These are phyloP conservation scores for Serpula lacrymans DNA, from an alignment of 768 basidiomycete genomes.

Conservation along the genomic window DNA sequence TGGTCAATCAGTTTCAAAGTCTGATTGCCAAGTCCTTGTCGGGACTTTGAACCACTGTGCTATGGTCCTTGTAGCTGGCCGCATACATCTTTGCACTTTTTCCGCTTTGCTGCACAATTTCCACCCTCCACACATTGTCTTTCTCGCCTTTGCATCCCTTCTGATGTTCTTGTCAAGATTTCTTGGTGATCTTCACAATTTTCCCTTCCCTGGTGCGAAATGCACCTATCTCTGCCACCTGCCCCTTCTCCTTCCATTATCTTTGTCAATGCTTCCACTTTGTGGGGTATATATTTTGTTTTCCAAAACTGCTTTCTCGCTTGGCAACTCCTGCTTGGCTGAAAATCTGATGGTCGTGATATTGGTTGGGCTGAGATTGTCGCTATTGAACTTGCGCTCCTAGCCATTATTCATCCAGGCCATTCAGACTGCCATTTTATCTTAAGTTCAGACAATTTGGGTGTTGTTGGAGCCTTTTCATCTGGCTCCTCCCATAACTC, in stretches of 20 bases:
- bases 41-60: constrained; percentile 36
- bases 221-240: background rate
- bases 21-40: constrained; percentile 23
- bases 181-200: constrained; percentile 24
- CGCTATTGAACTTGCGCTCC: constrained; percentile 39
- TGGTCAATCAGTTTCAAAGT: constrained; percentile 6
- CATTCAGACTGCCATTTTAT: constrained; percentile 16
- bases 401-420: constrained; percentile 23
- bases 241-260: background rate
- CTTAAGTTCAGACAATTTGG: constrained; percentile 40
- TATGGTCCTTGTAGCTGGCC: constrained; percentile 27
- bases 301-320: constrained; percentile 33
- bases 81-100: constrained; percentile 26
- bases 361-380: constrained; percentile 47
- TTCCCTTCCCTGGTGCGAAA: background rate
- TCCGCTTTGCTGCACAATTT: constrained; percentile 25
- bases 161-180: constrained; percentile 16
- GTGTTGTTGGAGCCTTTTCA: constrained; percentile 33
- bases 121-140: constrained; percentile 8
- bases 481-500: constrained; percentile 19
- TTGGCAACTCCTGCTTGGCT: constrained; percentile 33
- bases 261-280: constrained; percentile 40
- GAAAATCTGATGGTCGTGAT: constrained; percentile 23
- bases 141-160: constrained; percentile 9
- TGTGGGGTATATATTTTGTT: constrained; percentile 40